These are phyloP conservation scores for Wallacemonas collosoma DNA, from an alignment of 208 protist species.

Conservation along the genomic window DNA sequence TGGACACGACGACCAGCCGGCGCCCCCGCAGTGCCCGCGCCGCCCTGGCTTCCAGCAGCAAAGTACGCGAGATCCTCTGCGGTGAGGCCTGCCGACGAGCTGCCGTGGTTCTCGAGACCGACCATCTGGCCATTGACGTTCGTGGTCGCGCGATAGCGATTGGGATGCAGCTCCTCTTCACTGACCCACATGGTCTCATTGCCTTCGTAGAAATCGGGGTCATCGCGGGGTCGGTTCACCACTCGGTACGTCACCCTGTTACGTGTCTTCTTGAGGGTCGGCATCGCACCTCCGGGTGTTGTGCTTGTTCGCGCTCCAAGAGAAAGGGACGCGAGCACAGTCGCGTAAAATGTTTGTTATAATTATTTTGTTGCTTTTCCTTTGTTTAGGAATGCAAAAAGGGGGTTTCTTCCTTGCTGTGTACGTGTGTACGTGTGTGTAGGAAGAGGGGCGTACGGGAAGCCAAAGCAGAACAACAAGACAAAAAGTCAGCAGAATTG, in stretches of 20 bases:
- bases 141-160: slow-evolving; percentile 24
- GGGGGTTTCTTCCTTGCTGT: no score
- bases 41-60: slow-evolving; percentile 15
- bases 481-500: no score
- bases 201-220: slow-evolving; percentile 36
- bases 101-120: background rate
- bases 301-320: no score
- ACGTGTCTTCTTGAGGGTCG: slow-evolving; percentile 39
- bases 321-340: no score
- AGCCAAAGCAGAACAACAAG: no score
- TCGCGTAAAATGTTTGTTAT: no score
- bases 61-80: slow-evolving; percentile 18
- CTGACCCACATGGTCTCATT: slow-evolving; percentile 49
- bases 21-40: slow-evolving; percentile 4
- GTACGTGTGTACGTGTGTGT: no score
- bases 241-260: slow-evolving; percentile 62
- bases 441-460: no score
- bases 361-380: no score
- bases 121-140: slow-evolving; percentile 14
- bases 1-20: slow-evolving; percentile 14
- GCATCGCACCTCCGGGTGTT: slow-evolving; percentile 20
- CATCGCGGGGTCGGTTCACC: slow-evolving; percentile 66
- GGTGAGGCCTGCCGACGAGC: background rate
- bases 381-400: no score
- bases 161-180: slow-evolving; percentile 60